Percentiles rank a stretch among this genome's conserved stretches.
These are phyloP conservation scores for Chrysochromulina parva DNA, from an alignment of 78 protist genomes.

Conservation along the genomic window DNA sequence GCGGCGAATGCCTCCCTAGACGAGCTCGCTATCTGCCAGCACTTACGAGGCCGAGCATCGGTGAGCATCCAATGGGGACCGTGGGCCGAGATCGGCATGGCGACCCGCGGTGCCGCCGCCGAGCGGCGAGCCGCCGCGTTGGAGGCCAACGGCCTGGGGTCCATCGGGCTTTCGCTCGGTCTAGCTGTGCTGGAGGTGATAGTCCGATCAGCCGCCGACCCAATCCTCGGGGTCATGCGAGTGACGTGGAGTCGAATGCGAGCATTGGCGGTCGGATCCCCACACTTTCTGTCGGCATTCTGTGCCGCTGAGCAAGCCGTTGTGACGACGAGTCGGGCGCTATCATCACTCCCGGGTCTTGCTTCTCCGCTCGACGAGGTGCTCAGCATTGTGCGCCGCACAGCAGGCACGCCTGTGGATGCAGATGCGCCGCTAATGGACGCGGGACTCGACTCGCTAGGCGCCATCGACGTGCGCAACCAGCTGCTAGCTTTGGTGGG, in stretches of 20 bases:
- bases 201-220: too few relatives aligned
- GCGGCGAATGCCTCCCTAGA: constrained; percentile 49
- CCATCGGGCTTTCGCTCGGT: not conserved
- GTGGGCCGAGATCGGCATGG: constrained; percentile 46
- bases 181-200: too few relatives aligned
- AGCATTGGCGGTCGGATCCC: not conserved
- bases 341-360: too few relatives aligned
- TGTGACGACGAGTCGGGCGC: not conserved
- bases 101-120: not conserved
- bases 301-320: not conserved
- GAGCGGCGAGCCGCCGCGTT: too few relatives aligned
- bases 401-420: not conserved
- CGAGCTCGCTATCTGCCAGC: not conserved
- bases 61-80: constrained; percentile 43
- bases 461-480: not conserved
- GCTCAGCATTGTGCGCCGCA: not conserved
- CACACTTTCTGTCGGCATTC: not conserved
- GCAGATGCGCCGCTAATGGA: not conserved
- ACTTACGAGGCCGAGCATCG: not conserved
- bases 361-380: not conserved
- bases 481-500: not conserved
- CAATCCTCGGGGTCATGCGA: not conserved
- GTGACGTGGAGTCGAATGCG: not conserved
- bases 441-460: not conserved
- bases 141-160: not conserved